Base-by-base conservation (phyloP, 345 rosid species). In the Arabis hirsuta region DNA sequence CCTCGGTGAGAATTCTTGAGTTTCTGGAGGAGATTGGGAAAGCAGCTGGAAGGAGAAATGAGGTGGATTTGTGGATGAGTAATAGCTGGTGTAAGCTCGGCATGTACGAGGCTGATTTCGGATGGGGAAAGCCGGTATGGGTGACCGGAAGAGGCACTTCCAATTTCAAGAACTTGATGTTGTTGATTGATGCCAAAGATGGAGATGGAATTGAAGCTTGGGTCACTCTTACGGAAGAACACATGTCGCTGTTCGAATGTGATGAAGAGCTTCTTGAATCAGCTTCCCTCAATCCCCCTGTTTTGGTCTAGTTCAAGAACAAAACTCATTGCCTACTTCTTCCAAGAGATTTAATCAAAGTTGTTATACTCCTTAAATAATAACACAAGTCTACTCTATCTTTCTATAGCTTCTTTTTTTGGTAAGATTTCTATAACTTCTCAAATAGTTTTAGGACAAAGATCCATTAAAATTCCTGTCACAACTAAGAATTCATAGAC, bases 101-200 rank as follows among this genome's bases (percentile, higher is more conserved):
- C 1, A 11, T 73, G 43, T 84, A 84, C 6, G 85, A 71, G 39
- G 77, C 71, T 3, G 86, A 88, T 67, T 88, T 82, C 12, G 86
- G 90, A 2, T 88, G 90, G 89, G 87, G 87, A 43, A 78, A 62
- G 26, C 88, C 90, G n/a, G 72, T 42, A 53, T 64, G 78, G 82
- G 78, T 79, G 22, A 78, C 82, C 4, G 77, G 70, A 39, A 72
- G 61, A 63, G 50, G 72, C 56, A 24, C 71, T 76, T 58, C 77
- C 29, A 9, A 0, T 58, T 73, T 44, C 74, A 78, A 73, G 43
- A 81, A 84, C 47, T 29, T 72, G 9, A 71, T 82, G 61, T 10
- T 60, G 47, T 46, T 87, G 43, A 64, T 74, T 73, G 91, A 87
- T 47, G 62, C 80, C 1, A 78, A 75, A 67, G 59, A 42, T 67